Percentiles rank a stretch among this genome's conserved stretches.
These are phyloP conservation scores for Cokeromyces recurvatus DNA, from an alignment of 371 early-diverging fungal genomes.

Conservation along the genomic window DNA sequence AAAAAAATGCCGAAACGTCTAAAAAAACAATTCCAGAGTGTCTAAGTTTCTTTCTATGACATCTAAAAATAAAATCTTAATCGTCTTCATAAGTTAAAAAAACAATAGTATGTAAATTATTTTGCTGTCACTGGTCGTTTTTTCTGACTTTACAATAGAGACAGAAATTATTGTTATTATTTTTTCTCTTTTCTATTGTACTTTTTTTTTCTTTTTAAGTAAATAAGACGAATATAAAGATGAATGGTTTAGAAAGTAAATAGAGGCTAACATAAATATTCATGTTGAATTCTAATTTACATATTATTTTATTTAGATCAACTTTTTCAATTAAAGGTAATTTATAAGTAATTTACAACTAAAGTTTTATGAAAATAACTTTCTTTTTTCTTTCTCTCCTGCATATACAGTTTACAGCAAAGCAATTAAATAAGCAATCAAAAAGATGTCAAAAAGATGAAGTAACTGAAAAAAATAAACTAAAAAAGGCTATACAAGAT, in stretches of 20 bases:
- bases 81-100: no score
- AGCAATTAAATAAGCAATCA: conserved; percentile 81
- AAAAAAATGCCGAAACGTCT: no score
- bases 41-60: no score
- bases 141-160: no score
- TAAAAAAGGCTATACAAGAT: conserved; percentile 95
- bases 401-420: conserved; percentile 79
- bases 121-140: no score
- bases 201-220: neutral
- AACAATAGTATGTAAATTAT: no score
- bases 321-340: conserved; percentile 70
- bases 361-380: neutral
- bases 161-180: no score
- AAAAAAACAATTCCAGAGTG: no score
- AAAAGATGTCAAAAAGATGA: conserved; percentile 88
- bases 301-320: conserved; percentile 36
- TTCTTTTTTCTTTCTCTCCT: no score
- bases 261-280: neutral
- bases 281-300: neutral
- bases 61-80: no score
- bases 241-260: conserved; percentile 29
- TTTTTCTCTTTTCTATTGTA: neutral
- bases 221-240: conserved; percentile 1
- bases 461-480: conserved; percentile 68
- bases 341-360: neutral